These are phyloP conservation scores for Lichenothelia convexa DNA, from an alignment of 495 filamentous ascomycete species.

Conservation along the genomic window DNA sequence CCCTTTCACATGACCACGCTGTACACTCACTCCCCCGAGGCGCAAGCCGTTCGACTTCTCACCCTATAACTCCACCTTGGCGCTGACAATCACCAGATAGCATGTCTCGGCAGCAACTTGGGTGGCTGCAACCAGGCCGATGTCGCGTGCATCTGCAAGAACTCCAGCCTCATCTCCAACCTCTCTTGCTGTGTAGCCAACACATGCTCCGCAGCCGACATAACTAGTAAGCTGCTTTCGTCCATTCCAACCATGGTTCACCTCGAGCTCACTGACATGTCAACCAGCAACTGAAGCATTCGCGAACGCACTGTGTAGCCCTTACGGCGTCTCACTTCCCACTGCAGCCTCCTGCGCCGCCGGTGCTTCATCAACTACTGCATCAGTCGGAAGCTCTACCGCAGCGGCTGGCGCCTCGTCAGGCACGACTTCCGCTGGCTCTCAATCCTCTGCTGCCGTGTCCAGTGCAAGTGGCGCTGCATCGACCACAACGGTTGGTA, in stretches of 20 bases:
- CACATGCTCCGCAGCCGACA: slow-evolving; percentile 34
- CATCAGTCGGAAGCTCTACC: slow-evolving; percentile 3
- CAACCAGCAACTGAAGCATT: slow-evolving; percentile 30
- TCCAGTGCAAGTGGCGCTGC: neutral
- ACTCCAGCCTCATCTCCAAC: slow-evolving; percentile 34
- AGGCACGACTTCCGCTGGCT: slow-evolving; percentile 1
- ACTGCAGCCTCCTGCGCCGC: slow-evolving; percentile 16
- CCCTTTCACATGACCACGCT: neutral
- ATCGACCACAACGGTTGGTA: neutral
- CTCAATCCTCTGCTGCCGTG: slow-evolving; percentile 1
- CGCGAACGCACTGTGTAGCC: slow-evolving; percentile 30
- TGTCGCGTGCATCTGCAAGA: slow-evolving; percentile 48
- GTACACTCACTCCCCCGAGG: neutral
- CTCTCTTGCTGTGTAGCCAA: slow-evolving; percentile 50
- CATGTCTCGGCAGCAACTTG: slow-evolving; percentile 11
- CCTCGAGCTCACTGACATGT: neutral
- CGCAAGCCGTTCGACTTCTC: neutral
- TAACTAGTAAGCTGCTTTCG: slow-evolving; percentile 29
- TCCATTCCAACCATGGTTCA: neutral
- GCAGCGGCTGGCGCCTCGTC: neutral
- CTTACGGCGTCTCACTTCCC: slow-evolving; percentile 13
- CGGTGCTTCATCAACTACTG: neutral
- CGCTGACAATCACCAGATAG: neutral
- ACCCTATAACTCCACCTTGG: neutral
- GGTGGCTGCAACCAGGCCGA: slow-evolving; percentile 37